Evolutionary conservation across 345 rosid genomes (phyloP).

Genomic region (Melaleuca quinquenervia): DNA sequence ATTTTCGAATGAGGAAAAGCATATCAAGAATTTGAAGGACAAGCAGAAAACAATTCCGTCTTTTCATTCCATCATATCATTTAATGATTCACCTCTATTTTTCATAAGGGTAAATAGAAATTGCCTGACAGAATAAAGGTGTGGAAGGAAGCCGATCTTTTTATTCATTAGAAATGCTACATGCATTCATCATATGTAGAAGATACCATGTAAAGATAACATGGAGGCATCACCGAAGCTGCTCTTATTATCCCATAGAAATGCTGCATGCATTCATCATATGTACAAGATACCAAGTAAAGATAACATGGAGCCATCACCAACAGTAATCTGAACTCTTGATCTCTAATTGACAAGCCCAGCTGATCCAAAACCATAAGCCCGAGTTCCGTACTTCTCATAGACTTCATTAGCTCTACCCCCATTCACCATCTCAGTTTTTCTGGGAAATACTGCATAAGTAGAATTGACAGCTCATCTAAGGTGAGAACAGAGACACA

Average conservation of each 20-base stretch:
- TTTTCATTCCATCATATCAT: background rate
- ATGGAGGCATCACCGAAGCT: background rate
- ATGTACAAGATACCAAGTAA: background rate
- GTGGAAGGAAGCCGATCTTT: background rate
- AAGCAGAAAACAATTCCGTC: background rate
- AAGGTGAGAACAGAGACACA: background rate
- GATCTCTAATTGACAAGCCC: background rate
- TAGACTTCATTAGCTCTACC: background rate
- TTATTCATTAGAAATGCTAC: background rate
- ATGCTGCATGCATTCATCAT: background rate
- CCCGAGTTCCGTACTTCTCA: background rate
- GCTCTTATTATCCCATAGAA: background rate
- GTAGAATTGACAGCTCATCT: background rate
- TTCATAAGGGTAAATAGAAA: background rate
- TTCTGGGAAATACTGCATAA: slow-evolving; percentile 15
- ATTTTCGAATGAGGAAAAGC: background rate
- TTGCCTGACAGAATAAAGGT: background rate
- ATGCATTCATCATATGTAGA: background rate
- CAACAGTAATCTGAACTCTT: background rate
- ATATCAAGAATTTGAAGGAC: background rate
- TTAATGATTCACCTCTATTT: background rate
- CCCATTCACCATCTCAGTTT: slow-evolving; percentile 19
- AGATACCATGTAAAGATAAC: background rate
- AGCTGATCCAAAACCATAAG: background rate
- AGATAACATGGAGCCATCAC: background rate